Percentiles rank a stretch among this genome's conserved stretches.
These are phyloP conservation scores for Epichloe gansuensis DNA, from an alignment of 2,329 filamentous ascomycete genomes.

Conservation along the genomic window DNA sequence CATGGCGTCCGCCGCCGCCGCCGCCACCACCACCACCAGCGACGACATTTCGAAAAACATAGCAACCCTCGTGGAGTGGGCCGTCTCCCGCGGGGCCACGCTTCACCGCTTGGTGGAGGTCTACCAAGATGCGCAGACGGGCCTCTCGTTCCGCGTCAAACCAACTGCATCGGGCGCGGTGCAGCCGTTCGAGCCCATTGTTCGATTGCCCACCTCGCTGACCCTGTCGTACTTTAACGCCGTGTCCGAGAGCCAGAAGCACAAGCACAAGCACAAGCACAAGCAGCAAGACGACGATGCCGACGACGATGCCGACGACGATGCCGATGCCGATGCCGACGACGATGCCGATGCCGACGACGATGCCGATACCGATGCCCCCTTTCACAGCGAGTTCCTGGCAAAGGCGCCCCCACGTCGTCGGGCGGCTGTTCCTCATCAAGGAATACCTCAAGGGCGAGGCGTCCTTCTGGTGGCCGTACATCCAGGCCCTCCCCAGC, in stretches of 20 bases:
- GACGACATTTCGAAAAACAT: constrained; percentile 10
- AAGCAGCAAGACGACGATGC: neutral
- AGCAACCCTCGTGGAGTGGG: constrained; percentile 35
- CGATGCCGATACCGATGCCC: neutral
- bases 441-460: constrained; percentile 49
- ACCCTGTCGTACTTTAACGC: constrained; percentile 50
- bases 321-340: too few relatives aligned
- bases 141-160: constrained; percentile 42
- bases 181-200: constrained; percentile 29
- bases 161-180: constrained; percentile 17
- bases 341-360: neutral
- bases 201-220: constrained; percentile 38
- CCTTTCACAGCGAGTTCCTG: constrained; percentile 40
- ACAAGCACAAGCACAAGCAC: neutral
- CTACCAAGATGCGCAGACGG: constrained; percentile 36
- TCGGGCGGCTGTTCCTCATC: constrained; percentile 56
- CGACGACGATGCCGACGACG: neutral
- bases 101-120: constrained; percentile 42
- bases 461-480: constrained; percentile 55
- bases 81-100: constrained; percentile 28
- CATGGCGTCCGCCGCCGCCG: neutral
- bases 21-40: too few relatives aligned
- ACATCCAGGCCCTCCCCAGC: constrained; percentile 55
- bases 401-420: constrained; percentile 38
- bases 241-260: constrained; percentile 16